Evolutionary conservation across 352 stramenopile genomes (phyloP).

Genomic region (Hyaloperonospora brassicae): DNA sequence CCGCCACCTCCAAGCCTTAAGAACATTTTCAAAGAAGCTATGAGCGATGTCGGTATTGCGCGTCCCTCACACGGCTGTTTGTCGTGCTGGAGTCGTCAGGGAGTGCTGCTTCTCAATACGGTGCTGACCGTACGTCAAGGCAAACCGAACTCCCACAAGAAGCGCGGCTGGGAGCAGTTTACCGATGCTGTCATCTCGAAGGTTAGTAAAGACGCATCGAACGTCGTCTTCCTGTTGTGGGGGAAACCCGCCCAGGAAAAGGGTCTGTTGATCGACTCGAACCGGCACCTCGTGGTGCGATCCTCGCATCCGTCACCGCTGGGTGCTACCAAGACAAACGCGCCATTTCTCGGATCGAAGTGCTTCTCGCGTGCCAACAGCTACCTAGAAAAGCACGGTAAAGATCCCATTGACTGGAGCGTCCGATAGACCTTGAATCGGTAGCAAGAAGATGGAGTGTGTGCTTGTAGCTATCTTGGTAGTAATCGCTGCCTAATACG

Average conservation of each 20-base stretch:
- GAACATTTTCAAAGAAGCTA: conserved; percentile 98
- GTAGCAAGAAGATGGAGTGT: background rate
- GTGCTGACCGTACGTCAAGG: conserved; percentile 92
- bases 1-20: conserved; percentile 89
- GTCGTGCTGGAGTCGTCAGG: conserved; percentile 89
- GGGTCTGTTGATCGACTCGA: conserved; percentile 61
- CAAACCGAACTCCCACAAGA: conserved; percentile 93
- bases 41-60: conserved; percentile 63
- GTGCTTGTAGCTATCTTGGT: too few relatives aligned
- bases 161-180: conserved; percentile 95
- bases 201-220: conserved; percentile 60
- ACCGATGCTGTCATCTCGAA: conserved; percentile 91
- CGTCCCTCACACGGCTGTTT: conserved; percentile 88
- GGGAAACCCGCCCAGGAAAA: conserved; percentile 92
- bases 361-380: conserved; percentile 85
- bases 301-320: conserved; percentile 92
- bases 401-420: conserved; percentile 81
- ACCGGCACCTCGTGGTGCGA: conserved; percentile 80
- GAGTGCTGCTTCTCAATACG: conserved; percentile 97
- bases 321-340: conserved; percentile 91
- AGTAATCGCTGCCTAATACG: conserved; percentile 18
- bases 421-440: conserved; percentile 26
- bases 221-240: conserved; percentile 98
- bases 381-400: conserved; percentile 66
- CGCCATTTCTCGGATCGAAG: conserved; percentile 92